Conservation (phyloP, 257 asterid genomes). For the Scutellaria baicalensis region DNA sequence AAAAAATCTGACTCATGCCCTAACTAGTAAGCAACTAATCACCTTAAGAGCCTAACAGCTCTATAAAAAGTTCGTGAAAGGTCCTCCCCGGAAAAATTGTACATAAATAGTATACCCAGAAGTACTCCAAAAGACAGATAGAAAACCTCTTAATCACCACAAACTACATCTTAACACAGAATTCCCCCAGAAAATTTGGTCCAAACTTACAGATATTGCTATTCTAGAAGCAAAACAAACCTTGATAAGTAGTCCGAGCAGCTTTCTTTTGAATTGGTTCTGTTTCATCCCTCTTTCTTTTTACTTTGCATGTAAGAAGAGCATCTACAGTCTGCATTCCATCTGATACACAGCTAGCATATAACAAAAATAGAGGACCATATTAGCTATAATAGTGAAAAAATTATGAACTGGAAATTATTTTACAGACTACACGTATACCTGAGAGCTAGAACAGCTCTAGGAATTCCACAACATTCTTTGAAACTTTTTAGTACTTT, state of each 20-base stretch:
- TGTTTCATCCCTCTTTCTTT: constrained; percentile 71
- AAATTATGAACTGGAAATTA: background rate
- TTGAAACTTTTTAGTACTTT: constrained; percentile 59
- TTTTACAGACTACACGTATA: background rate
- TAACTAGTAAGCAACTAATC: background rate
- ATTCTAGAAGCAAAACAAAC: constrained; percentile 24
- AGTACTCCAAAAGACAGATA: background rate
- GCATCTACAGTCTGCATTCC: constrained; percentile 86
- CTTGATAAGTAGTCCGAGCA: constrained; percentile 43
- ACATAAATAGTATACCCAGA: background rate
- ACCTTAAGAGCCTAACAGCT: background rate
- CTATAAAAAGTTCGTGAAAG: background rate
- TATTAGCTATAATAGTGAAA: background rate
- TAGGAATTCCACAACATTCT: constrained; percentile 76
- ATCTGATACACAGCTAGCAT: constrained; percentile 83
- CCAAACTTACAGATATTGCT: background rate
- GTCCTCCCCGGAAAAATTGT: background rate
- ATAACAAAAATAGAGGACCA: constrained; percentile 18
- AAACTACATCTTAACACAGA: background rate
- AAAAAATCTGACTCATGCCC: background rate
- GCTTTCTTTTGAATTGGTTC: constrained; percentile 37
- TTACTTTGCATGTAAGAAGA: constrained; percentile 78
- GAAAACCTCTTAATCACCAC: background rate
- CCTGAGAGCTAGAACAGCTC: constrained; percentile 88
- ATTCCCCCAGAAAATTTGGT: background rate